A percentile compares a stretch with the other conserved stretches of the same genome.
These are phyloP conservation scores for Volutella citrinella DNA, from an alignment of 2,329 filamentous ascomycete genomes.

Conservation along the genomic window DNA sequence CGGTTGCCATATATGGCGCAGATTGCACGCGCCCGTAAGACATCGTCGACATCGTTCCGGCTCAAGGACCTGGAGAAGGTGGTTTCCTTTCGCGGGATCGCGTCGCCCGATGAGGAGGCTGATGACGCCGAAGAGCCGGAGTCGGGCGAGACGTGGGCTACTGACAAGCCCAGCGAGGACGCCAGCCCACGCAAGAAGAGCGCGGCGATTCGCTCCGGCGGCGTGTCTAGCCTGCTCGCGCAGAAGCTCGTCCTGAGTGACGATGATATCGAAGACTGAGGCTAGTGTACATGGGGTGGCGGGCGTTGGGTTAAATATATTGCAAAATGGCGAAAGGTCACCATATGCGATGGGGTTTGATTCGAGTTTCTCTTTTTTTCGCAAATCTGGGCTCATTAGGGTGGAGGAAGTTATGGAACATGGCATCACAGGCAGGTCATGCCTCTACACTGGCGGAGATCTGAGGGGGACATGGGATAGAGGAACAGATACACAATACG, in stretches of 20 bases:
- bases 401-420: too few relatives aligned
- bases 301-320: neutral
- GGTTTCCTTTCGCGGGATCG: constrained; percentile 61
- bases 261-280: constrained; percentile 78
- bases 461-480: too few relatives aligned
- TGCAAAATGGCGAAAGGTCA: too few relatives aligned
- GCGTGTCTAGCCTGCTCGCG: constrained; percentile 44
- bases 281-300: neutral
- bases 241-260: constrained; percentile 73
- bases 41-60: constrained; percentile 33
- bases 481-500: too few relatives aligned
- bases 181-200: constrained; percentile 46
- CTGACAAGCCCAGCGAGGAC: constrained; percentile 58
- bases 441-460: too few relatives aligned
- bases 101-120: constrained; percentile 42
- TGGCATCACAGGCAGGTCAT: too few relatives aligned
- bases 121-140: constrained; percentile 43
- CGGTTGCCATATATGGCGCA: constrained; percentile 80
- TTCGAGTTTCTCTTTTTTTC: too few relatives aligned
- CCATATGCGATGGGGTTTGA: too few relatives aligned
- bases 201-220: constrained; percentile 34
- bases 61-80: constrained; percentile 64
- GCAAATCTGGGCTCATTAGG: too few relatives aligned
- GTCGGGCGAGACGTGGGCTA: constrained; percentile 55
- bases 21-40: constrained; percentile 51